These are phyloP conservation scores for Populus deltoides DNA, from an alignment of 345 rosid genomes.

Conservation along the genomic window DNA sequence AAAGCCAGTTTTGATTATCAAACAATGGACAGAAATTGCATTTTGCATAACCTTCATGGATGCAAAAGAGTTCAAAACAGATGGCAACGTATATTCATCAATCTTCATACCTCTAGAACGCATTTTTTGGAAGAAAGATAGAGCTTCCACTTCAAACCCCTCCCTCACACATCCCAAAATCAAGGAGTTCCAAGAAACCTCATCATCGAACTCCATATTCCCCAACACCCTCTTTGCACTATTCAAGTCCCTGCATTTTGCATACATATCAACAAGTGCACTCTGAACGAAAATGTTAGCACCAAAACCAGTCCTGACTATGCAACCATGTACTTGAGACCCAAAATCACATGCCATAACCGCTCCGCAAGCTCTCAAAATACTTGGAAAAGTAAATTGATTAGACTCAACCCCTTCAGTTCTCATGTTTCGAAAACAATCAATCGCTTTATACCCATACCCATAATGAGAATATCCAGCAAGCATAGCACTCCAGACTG, in stretches of 20 bases:
- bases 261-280: conserved; percentile 81
- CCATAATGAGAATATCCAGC: conserved; percentile 69
- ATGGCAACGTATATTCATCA: conserved; percentile 67
- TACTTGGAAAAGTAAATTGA: conserved; percentile 77
- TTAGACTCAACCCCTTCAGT: conserved; percentile 53
- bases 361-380: conserved; percentile 66
- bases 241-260: conserved; percentile 62
- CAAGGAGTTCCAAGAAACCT: conserved; percentile 81
- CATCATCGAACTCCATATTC: conserved; percentile 53
- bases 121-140: conserved; percentile 59
- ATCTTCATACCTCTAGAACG: conserved; percentile 49
- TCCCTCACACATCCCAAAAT: conserved; percentile 68
- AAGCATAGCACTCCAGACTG: conserved; percentile 87
- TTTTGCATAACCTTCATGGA: conserved; percentile 36
- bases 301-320: conserved; percentile 62
- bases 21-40: conserved; percentile 62
- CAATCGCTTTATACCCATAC: conserved; percentile 50
- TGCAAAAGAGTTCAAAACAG: conserved; percentile 66
- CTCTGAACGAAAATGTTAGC: conserved; percentile 69
- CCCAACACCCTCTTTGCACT: conserved; percentile 51
- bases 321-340: conserved; percentile 65
- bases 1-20: conserved; percentile 70
- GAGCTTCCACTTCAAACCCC: conserved; percentile 62
- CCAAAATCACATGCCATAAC: conserved; percentile 53
- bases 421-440: conserved; percentile 59